Evolutionary conservation across 2,329 filamentous ascomycete genomes (phyloP).

Genomic region (Ceratocystis variospora): DNA sequence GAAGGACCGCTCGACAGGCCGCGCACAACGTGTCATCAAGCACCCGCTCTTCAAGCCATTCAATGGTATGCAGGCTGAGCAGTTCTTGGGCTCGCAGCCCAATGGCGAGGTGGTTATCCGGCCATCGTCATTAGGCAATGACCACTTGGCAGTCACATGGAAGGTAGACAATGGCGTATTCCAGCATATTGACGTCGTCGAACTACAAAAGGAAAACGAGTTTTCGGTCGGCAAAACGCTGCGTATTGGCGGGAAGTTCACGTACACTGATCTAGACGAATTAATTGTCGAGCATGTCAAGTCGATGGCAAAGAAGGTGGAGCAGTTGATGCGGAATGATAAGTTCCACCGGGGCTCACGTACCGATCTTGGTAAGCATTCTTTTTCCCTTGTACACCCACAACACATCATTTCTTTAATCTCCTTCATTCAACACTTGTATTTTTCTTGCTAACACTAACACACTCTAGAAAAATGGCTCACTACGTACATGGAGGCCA

Average conservation of each 20-base stretch:
- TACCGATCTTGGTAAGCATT: slow-evolving; percentile 62
- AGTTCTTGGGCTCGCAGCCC: slow-evolving; percentile 76
- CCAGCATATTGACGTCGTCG: slow-evolving; percentile 93
- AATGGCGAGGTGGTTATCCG: slow-evolving; percentile 87
- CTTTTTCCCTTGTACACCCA: too few relatives aligned
- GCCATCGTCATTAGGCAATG: slow-evolving; percentile 85
- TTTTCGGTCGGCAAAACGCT: slow-evolving; percentile 82
- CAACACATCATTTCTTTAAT: too few relatives aligned
- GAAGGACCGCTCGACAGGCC: slow-evolving; percentile 72
- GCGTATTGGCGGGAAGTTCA: slow-evolving; percentile 76
- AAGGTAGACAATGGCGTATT: slow-evolving; percentile 95
- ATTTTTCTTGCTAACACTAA: slow-evolving; percentile 20
- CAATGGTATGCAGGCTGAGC: slow-evolving; percentile 82
- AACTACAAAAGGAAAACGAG: slow-evolving; percentile 93
- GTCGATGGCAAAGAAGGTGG: slow-evolving; percentile 94
- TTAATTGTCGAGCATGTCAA: slow-evolving; percentile 95
- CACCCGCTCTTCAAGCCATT: slow-evolving; percentile 92
- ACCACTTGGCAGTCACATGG: slow-evolving; percentile 94
- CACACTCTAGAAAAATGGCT: slow-evolving; percentile 69
- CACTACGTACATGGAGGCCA: slow-evolving; percentile 88
- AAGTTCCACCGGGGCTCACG: slow-evolving; percentile 78
- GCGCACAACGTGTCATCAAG: slow-evolving; percentile 89
- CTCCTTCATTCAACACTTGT: neutral
- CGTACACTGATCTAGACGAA: slow-evolving; percentile 91
- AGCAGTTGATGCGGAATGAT: slow-evolving; percentile 87